Evolutionary conservation across 805 yeast genomes (phyloP), one percentile per base, ranked within the genome.

Genomic region (Dipodascus albidus): DNA sequence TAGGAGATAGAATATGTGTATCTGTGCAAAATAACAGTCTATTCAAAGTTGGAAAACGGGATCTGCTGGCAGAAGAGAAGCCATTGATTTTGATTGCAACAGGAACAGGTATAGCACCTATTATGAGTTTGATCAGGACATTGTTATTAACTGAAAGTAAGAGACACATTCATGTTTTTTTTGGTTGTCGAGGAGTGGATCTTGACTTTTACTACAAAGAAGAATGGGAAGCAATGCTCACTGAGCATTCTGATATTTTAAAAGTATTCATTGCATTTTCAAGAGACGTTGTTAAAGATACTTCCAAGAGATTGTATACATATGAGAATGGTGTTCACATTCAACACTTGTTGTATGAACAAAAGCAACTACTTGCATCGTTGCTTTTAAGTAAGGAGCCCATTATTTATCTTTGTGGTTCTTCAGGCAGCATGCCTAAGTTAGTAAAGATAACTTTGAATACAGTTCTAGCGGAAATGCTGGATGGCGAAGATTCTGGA

Each of bases 91-190:
- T 91, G 77, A 75, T 91, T 2, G 84, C 91, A 1, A 95, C 99
- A 0, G 99, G 99, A 2, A 95, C 98, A 0, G 99, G 99, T 1
- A 74, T 93, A 9, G 99, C 99, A 0, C 99, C 99, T 1, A 81
- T 91, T 77, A 79, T 87, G 61, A 77, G 87, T 1, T 62, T 90
- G 44, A 74, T 91, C 14, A 78, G 78, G 47, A 66, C 19, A 38
- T 58, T 38, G 17, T 14, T 38, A 14, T 58, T 14, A 6, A 4
- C n/a, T 4, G 22, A 11, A 3, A 27, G 19, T 6, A 17, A 47
- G 49, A 2, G 58, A 60, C 3, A 44, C 1, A 62, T 84, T 44
- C 69, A 75, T 47, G 66, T 91, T 23, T 87, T 90, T 60, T 79
- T 80, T 56, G 99, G 98, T 1, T 84, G 84, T 67, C 71, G 98